Base-by-base conservation (phyloP, 1,284 basidiomycete species). In the Mycena sp. region DNA sequence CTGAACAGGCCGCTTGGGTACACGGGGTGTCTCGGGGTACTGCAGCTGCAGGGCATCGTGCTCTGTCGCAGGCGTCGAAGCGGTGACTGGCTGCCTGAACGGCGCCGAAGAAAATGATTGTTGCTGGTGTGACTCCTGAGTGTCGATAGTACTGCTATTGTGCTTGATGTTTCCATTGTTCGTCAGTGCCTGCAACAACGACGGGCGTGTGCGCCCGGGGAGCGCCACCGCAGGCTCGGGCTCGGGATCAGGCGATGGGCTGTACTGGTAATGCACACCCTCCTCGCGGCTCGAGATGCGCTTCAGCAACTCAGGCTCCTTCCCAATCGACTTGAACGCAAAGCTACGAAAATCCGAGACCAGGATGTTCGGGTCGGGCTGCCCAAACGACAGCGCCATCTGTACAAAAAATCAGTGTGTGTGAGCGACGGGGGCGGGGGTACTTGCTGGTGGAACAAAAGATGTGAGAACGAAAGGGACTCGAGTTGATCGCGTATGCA, bases 241-340 rank as follows among this genome's bases (percentile, higher is more conserved):
- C 32, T 69, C 64, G 21, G 71, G 70, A 3, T 73, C 70, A 4
- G 72, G 70, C 16, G 77, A 75, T 6, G 77, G 77, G 43, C 61
- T 58, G 44, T 75, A 68, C 21, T 68, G 54, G 37, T 75, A 69
- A 14, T 64, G 56, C 1, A 50, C 53, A 44, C 74, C 71, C 37
- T 76, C 69, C 30, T 73, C 67, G 3, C 74, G 71, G 19, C 67
- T 70, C 43, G 81, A 79, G 26, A 86, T 75, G n/a, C 84, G 80
- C 64, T 76, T 78, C 30, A 86, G 75, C 21, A 86, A 70, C 23
- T 74, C 72, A 0, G 83, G 83, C 63, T 76, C 70, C 66, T 81
- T 80, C 43, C 84, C 84, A 51, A 86, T 86, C 12, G 73, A 78
- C 23, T 68, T 71, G 69, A 86, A 86, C 26, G 73, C 74, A 68